Conservation (phyloP, 306 rosid genomes). For the Ochetophila trinervis region DNA sequence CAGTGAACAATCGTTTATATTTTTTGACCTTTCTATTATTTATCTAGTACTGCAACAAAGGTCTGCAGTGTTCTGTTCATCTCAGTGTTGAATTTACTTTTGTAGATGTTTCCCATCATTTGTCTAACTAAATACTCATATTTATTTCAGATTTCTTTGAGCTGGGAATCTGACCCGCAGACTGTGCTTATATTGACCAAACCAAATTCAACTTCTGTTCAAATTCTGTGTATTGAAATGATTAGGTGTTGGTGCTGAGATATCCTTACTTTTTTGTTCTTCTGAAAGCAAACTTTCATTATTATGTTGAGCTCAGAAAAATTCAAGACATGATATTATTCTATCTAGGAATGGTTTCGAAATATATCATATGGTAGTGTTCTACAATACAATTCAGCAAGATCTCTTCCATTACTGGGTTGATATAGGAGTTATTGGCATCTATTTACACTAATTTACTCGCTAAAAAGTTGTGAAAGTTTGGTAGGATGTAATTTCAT, state of each 20-base stretch:
- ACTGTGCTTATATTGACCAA: constrained; percentile 85
- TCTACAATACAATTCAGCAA: background rate
- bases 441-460: background rate
- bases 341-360: constrained; percentile 18
- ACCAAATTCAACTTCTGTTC: constrained; percentile 86
- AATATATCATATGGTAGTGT: background rate
- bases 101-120: constrained; percentile 19
- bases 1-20: constrained; percentile 1
- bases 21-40: constrained; percentile 6
- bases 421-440: background rate
- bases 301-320: constrained; percentile 20
- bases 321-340: constrained; percentile 15
- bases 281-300: constrained; percentile 9
- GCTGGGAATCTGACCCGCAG: constrained; percentile 92
- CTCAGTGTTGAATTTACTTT: background rate
- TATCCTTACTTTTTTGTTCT: constrained; percentile 15
- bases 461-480: background rate
- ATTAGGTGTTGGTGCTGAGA: constrained; percentile 56
- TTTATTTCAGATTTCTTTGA: constrained; percentile 83
- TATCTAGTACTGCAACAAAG: background rate
- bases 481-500: background rate
- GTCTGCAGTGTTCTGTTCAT: background rate
- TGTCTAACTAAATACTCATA: constrained; percentile 33
- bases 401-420: background rate
- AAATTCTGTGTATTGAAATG: constrained; percentile 80